phyloP scores from a whole-genome alignment of 768 basidiomycete species.

The Boletus pseudopeckii region DNA sequence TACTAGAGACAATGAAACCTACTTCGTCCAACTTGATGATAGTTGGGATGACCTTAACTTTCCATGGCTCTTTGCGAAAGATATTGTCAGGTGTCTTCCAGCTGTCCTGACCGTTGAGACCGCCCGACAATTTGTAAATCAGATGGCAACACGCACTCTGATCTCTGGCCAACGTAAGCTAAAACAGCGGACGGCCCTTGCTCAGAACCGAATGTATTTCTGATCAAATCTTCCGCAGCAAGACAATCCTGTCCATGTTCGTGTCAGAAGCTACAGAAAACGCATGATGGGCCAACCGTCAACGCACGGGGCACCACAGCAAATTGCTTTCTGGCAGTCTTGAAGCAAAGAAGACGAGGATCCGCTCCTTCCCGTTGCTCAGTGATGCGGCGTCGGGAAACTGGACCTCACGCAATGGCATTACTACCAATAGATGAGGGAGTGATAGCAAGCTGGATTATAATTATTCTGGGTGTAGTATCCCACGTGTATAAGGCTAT shows the following conservation, averaged over 20 bases:
- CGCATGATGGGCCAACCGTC: neutral
- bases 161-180: conserved; percentile 64
- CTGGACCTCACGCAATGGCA: conserved; percentile 49
- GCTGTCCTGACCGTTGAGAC: conserved; percentile 34
- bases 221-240: conserved; percentile 54
- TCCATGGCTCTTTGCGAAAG: conserved; percentile 64
- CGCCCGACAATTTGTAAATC: neutral
- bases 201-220: conserved; percentile 44
- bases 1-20: conserved; percentile 24
- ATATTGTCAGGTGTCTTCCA: conserved; percentile 62
- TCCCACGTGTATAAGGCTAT: conserved; percentile 4
- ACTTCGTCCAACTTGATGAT: conserved; percentile 61
- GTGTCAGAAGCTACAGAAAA: conserved; percentile 5
- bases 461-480: neutral
- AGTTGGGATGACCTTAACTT: conserved; percentile 58
- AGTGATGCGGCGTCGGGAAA: conserved; percentile 38
- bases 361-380: conserved; percentile 43
- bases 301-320: conserved; percentile 69
- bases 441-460: neutral
- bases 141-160: conserved; percentile 46
- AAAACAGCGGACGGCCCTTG: conserved; percentile 53
- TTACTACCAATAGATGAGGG: conserved; percentile 26
- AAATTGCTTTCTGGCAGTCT: conserved; percentile 45
- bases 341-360: conserved; percentile 70
- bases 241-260: conserved; percentile 55